Percentiles rank a stretch among this genome's conserved stretches.
Conservation (phyloP, 805 yeast species). For the Blastobotrys muscicola region DNA sequence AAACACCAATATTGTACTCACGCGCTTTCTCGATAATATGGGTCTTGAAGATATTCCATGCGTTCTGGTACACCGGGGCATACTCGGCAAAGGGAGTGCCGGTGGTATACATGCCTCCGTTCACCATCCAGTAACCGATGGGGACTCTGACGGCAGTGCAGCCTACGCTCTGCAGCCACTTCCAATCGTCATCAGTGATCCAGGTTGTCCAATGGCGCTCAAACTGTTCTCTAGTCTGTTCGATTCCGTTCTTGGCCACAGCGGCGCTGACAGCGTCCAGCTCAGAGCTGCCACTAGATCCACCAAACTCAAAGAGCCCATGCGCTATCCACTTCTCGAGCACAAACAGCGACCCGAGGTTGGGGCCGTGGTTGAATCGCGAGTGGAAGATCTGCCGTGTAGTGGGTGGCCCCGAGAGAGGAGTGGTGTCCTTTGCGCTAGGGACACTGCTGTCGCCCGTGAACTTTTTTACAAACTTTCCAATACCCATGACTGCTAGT, state of each 20-base stretch:
- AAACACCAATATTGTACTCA: conserved; percentile 53
- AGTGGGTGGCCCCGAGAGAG: conserved; percentile 27
- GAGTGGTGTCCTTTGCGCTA: conserved; percentile 23
- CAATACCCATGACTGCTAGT: conserved; percentile 20
- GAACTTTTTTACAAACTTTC: conserved; percentile 15
- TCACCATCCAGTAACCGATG: conserved; percentile 84
- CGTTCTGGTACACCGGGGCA: conserved; percentile 49
- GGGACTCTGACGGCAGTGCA: conserved; percentile 83
- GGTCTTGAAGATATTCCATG: conserved; percentile 58
- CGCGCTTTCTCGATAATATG: conserved; percentile 51
- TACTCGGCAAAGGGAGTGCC: conserved; percentile 55
- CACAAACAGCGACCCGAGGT: conserved; percentile 73
- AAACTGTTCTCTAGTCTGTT: conserved; percentile 40
- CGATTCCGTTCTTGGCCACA: conserved; percentile 41
- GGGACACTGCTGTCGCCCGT: conserved; percentile 6
- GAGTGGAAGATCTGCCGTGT: conserved; percentile 23
- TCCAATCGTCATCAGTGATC: conserved; percentile 66
- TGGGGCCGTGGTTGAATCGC: conserved; percentile 65
- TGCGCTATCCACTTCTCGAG: conserved; percentile 55
- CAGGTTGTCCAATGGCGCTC: conserved; percentile 61
- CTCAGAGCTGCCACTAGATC: conserved; percentile 48
- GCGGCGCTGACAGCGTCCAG: conserved; percentile 55
- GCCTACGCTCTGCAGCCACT: conserved; percentile 54
- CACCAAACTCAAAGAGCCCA: conserved; percentile 32
- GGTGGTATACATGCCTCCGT: conserved; percentile 46